Evolutionary conservation across 176 grass and related monocot species (phyloP).

Genomic region (Oryza glaberrima): DNA sequence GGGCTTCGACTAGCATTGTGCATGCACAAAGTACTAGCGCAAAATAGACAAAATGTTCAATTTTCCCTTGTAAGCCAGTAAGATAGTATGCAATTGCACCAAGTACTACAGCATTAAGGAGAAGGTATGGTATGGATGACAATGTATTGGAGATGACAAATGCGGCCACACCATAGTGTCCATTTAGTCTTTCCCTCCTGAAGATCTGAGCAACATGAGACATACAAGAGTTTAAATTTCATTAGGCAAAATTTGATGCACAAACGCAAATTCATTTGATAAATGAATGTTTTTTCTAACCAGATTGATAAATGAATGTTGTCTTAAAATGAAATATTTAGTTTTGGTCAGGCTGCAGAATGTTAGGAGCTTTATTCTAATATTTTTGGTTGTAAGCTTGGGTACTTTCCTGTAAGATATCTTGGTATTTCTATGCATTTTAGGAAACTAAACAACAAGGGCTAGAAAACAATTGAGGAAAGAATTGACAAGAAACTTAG

Average conservation of each 20-base stretch:
- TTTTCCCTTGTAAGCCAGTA: constrained; percentile 30
- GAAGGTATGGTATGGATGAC: constrained; percentile 54
- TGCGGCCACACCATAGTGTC: constrained; percentile 50
- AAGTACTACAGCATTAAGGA: constrained; percentile 40
- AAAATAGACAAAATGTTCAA: constrained; percentile 56
- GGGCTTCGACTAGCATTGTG: constrained; percentile 54
- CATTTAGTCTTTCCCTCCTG: constrained; percentile 54
- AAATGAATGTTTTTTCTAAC: not conserved
- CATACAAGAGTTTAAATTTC: no score
- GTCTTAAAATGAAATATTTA: no score
- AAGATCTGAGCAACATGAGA: constrained; percentile 39
- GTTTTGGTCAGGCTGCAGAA: no score
- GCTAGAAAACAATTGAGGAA: no score
- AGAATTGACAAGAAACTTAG: no score
- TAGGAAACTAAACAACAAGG: no score
- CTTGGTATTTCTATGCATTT: no score
- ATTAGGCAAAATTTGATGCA: not conserved
- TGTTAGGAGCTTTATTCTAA: no score
- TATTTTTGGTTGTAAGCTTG: no score
- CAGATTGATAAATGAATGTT: no score
- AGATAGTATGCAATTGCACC: constrained; percentile 64
- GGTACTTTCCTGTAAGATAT: no score
- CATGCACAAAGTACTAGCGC: constrained; percentile 35
- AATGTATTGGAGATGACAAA: constrained; percentile 60
- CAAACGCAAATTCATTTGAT: not conserved